Evolutionary conservation across 2,329 filamentous ascomycete genomes (phyloP).

Genomic region (Sordariomycetes sp.): DNA sequence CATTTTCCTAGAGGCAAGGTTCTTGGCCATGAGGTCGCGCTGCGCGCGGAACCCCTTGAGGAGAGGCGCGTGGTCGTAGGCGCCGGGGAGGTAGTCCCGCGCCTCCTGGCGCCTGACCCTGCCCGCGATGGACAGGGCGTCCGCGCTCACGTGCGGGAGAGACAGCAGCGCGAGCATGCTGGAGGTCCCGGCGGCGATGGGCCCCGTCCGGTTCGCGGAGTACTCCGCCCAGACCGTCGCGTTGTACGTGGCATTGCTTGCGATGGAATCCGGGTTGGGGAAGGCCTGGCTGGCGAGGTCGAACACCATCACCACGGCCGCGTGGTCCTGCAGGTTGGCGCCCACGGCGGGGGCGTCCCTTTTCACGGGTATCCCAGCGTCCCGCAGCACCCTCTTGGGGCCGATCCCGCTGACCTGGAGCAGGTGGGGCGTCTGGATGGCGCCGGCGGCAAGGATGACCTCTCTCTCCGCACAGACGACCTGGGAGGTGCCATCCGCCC

Average conservation of each 20-base stretch:
- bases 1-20: no score
- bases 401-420: conserved; percentile 23
- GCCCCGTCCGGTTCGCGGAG: no score
- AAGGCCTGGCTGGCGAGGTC: no score
- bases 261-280: no score
- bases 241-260: no score
- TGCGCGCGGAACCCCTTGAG: conserved; percentile 30
- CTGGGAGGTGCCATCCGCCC: conserved; percentile 20
- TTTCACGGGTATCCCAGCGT: conserved; percentile 22
- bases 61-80: conserved; percentile 18
- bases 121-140: no score
- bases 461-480: conserved; percentile 26
- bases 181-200: no score
- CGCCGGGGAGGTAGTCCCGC: conserved; percentile 13
- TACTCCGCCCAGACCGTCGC: no score
- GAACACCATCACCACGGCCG: conserved; percentile 14
- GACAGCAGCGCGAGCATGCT: no score
- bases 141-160: no score
- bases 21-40: conserved; percentile 34
- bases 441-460: conserved; percentile 10
- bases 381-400: conserved; percentile 14
- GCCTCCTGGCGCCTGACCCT: no score
- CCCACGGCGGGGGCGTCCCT: conserved; percentile 22
- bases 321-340: conserved; percentile 18
- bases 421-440: conserved; percentile 11